Percentiles rank a stretch among this genome's conserved stretches.
phyloP scores from a whole-genome alignment of 2,329 filamentous ascomycete species.

The Clathrospora elynae region DNA sequence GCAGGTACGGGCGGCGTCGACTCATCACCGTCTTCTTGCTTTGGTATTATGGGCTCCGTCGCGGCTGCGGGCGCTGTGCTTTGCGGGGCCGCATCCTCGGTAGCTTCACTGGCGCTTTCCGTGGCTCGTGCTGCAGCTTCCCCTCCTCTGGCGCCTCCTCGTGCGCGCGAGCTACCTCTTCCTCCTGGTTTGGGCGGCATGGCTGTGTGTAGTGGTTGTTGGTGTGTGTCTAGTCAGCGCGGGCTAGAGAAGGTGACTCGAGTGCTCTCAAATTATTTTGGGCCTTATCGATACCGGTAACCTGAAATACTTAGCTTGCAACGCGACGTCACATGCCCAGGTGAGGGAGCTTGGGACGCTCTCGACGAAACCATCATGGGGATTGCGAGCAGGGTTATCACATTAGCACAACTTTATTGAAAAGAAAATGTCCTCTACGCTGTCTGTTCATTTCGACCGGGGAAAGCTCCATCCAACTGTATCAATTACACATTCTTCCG shows the following conservation, averaged over 20 bases:
- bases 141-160: conserved; percentile 29
- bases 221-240: conserved; percentile 2
- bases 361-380: background rate
- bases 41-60: conserved; percentile 21
- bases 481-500: conserved; percentile 35
- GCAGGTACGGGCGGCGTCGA: conserved; percentile 19
- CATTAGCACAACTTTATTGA: background rate
- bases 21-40: conserved; percentile 27
- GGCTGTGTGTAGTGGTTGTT: conserved; percentile 7
- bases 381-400: background rate
- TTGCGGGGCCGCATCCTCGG: conserved; percentile 23
- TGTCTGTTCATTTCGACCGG: conserved; percentile 16
- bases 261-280: conserved; percentile 23
- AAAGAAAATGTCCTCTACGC: conserved; percentile 4
- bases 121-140: conserved; percentile 19
- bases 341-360: conserved; percentile 4
- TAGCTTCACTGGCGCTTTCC: conserved; percentile 16
- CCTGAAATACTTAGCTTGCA: background rate
- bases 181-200: conserved; percentile 45
- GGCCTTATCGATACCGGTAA: conserved; percentile 34
- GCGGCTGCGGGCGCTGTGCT: conserved; percentile 17
- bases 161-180: conserved; percentile 28
- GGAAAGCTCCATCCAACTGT: conserved; percentile 19
- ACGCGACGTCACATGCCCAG: conserved; percentile 16
- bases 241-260: conserved; percentile 18